A percentile compares a stretch with the other conserved stretches of the same genome.
Evolutionary conservation across 164 flowering plant species (phyloP).

Genomic region (Platanus orientalis): DNA sequence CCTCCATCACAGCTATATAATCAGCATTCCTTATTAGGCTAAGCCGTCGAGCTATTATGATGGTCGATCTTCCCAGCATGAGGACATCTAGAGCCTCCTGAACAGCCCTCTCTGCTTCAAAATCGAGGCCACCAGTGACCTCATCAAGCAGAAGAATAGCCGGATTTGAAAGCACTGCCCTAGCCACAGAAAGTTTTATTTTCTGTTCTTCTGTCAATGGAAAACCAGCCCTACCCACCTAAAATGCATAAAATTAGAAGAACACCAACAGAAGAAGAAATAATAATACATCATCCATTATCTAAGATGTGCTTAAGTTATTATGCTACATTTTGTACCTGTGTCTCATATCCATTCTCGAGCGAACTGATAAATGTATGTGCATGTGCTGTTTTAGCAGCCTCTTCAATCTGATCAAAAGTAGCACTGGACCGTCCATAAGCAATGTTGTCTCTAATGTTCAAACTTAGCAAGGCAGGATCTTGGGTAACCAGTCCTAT

Average conservation of each 20-base stretch:
- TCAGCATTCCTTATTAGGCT: conserved; percentile 95
- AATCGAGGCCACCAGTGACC: conserved; percentile 76
- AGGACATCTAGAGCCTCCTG: conserved; percentile 94
- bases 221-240: conserved; percentile 94
- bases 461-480: conserved; percentile 95
- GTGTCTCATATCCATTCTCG: conserved; percentile 84
- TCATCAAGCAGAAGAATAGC: conserved; percentile 91
- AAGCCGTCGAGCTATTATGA: conserved; percentile 90
- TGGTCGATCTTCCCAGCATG: conserved; percentile 92
- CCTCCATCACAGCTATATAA: conserved; percentile 99
- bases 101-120: conserved; percentile 92
- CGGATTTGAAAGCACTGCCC: conserved; percentile 95
- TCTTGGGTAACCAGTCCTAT: conserved; percentile 97
- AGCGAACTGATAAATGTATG: conserved; percentile 95
- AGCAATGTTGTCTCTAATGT: conserved; percentile 91
- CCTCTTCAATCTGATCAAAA: conserved; percentile 88
- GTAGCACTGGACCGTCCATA: conserved; percentile 81
- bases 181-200: conserved; percentile 87
- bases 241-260: conserved; percentile 19
- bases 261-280: background rate
- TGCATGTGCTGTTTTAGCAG: conserved; percentile 96
- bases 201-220: conserved; percentile 87
- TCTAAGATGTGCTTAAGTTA: background rate
- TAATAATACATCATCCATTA: conserved; percentile 1
- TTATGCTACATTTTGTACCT: conserved; percentile 36